phyloP scores from a whole-genome alignment of 2,329 filamentous ascomycete genomes.

The Neurospora sp. region DNA sequence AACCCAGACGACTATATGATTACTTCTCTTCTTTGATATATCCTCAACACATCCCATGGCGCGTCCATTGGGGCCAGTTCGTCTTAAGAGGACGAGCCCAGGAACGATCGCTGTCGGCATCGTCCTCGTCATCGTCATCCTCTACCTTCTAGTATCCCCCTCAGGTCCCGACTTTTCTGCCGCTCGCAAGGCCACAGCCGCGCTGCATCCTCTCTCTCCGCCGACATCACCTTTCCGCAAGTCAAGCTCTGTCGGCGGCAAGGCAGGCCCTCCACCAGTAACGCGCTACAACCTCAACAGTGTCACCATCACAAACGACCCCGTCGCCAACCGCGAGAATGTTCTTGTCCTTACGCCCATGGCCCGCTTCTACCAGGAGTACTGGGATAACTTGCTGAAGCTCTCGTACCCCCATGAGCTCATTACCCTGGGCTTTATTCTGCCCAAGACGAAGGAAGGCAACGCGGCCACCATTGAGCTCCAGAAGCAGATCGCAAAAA shows the following conservation, averaged over 20 bases:
- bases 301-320: conserved; percentile 70
- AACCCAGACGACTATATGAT: background rate
- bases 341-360: conserved; percentile 89
- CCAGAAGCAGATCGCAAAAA: conserved; percentile 75
- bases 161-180: conserved; percentile 25
- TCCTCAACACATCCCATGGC: conserved; percentile 32
- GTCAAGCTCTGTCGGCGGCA: conserved; percentile 39
- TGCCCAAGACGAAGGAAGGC: conserved; percentile 86
- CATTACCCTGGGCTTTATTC: conserved; percentile 91
- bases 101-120: conserved; percentile 63
- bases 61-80: conserved; percentile 51
- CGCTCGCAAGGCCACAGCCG: conserved; percentile 36
- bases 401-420: conserved; percentile 87
- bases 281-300: conserved; percentile 93
- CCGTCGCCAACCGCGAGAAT: conserved; percentile 70
- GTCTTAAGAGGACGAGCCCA: conserved; percentile 72
- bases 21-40: conserved; percentile 8
- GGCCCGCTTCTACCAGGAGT: conserved; percentile 83
- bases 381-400: conserved; percentile 87
- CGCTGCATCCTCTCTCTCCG: conserved; percentile 61
- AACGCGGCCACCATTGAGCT: conserved; percentile 75
- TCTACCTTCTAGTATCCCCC: conserved; percentile 51
- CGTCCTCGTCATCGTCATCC: conserved; percentile 61
- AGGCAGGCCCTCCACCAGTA: conserved; percentile 64
- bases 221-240: conserved; percentile 68